A percentile compares a stretch with the other conserved stretches of the same genome.
These are phyloP conservation scores for Lasiodiplodia sp. DNA, from an alignment of 2,329 filamentous ascomycete species.

Conservation along the genomic window DNA sequence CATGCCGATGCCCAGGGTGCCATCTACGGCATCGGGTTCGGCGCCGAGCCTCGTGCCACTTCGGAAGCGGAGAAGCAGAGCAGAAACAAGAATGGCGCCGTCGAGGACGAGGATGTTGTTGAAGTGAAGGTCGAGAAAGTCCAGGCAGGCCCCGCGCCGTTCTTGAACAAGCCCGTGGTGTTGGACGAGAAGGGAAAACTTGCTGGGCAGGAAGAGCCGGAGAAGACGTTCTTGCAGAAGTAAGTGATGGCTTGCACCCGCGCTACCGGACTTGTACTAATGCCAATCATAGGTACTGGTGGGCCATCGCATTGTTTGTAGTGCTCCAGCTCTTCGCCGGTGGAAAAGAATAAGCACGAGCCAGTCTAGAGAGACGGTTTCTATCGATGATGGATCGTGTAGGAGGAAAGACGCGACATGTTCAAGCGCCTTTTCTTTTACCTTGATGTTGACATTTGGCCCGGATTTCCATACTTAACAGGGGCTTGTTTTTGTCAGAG, in stretches of 20 bases:
- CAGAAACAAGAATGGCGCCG: neutral
- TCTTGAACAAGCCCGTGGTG: conserved; percentile 61
- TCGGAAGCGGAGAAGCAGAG: neutral
- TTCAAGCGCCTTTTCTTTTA: neutral
- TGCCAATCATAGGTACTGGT: conserved; percentile 55
- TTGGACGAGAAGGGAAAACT: conserved; percentile 64
- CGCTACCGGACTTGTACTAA: conserved; percentile 30
- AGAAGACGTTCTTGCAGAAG: conserved; percentile 62
- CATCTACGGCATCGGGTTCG: conserved; percentile 55
- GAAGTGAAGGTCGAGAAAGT: conserved; percentile 52
- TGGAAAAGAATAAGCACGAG: conserved; percentile 38
- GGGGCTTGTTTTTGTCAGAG: neutral
- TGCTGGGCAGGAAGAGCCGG: conserved; percentile 50
- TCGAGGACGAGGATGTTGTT: conserved; percentile 44
- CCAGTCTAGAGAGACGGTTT: neutral
- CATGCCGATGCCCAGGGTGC: conserved; percentile 53
- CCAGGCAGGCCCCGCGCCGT: conserved; percentile 49
- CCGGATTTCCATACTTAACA: no score
- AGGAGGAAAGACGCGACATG: neutral
- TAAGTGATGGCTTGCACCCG: conserved; percentile 39
- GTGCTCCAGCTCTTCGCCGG: conserved; percentile 55
- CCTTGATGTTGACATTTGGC: neutral
- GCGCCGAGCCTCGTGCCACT: conserved; percentile 40
- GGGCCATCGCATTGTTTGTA: conserved; percentile 57
- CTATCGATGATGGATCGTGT: neutral